Evolutionary conservation across 2,329 filamentous ascomycete genomes (phyloP).

Genomic region (Dothidotthia symphoricarpi): DNA sequence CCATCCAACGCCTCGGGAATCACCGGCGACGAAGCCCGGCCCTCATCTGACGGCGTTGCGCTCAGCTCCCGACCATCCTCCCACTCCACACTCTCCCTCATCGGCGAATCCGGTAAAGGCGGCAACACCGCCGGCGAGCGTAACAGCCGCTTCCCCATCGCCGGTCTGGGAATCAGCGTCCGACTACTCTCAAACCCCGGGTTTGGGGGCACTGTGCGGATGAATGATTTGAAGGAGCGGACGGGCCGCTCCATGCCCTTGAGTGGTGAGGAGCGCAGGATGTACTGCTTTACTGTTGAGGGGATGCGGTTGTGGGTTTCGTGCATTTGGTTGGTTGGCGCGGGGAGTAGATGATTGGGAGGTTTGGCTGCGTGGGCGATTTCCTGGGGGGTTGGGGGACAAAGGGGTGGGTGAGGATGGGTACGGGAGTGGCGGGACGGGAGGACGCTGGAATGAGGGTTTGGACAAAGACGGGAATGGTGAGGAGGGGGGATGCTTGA

Average conservation of each 20-base stretch:
- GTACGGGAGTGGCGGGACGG: too few species aligned
- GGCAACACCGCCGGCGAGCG: constrained; percentile 4
- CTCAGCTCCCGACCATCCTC: constrained; percentile 17
- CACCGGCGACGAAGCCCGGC: too few species aligned
- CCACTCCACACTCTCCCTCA: constrained; percentile 7
- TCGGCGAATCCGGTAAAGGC: constrained; percentile 4
- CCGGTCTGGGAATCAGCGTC: constrained; percentile 27
- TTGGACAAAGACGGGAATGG: too few species aligned
- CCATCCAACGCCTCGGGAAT: too few species aligned
- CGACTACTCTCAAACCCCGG: constrained; percentile 19
- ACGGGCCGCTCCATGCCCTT: constrained; percentile 37
- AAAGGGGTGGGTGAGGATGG: too few species aligned
- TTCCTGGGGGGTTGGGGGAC: too few species aligned
- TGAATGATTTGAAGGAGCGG: constrained; percentile 34
- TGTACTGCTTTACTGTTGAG: constrained; percentile 22
- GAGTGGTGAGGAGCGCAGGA: constrained; percentile 26
- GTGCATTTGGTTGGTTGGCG: too few species aligned
- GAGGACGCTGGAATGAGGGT: too few species aligned
- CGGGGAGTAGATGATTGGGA: too few species aligned
- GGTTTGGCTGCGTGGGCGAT: too few species aligned
- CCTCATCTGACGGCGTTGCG: constrained; percentile 24
- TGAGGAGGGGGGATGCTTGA: too few species aligned
- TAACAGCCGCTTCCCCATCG: constrained; percentile 1
- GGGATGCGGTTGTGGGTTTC: constrained; percentile 4
- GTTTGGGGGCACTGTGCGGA: constrained; percentile 22